Evolutionary conservation across 1,284 basidiomycete species (phyloP).

Genomic region (Leccinum fuscescens): DNA sequence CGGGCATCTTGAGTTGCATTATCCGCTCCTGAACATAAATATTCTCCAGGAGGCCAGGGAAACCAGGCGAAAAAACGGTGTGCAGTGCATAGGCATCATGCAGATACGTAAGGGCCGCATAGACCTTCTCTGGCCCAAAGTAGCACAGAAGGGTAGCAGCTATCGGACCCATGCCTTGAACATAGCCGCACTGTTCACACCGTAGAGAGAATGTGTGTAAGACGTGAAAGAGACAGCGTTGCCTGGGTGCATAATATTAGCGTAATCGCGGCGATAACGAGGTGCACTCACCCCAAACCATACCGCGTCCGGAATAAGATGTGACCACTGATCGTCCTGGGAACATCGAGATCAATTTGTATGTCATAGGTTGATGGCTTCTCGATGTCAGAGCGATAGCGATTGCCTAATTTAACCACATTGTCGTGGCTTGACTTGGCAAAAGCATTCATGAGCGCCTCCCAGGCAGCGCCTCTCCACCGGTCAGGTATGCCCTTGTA

Average conservation of each 20-base stretch:
- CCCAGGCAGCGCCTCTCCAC: slow-evolving; percentile 94
- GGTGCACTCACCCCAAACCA: slow-evolving; percentile 74
- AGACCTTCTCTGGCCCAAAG: slow-evolving; percentile 85
- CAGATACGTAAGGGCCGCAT: slow-evolving; percentile 78
- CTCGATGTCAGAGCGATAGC: slow-evolving; percentile 70
- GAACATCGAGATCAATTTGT: slow-evolving; percentile 98
- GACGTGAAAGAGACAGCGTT: slow-evolving; percentile 92
- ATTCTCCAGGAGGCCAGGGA: slow-evolving; percentile 91
- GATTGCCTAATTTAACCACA: slow-evolving; percentile 42
- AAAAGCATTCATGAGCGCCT: slow-evolving; percentile 62
- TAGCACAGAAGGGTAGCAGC: slow-evolving; percentile 95
- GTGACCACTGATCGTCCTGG: slow-evolving; percentile 94
- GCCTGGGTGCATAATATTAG: slow-evolving; percentile 46
- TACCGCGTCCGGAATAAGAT: slow-evolving; percentile 94
- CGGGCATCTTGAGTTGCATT: slow-evolving; percentile 82
- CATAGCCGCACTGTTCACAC: slow-evolving; percentile 91
- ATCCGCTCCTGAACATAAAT: slow-evolving; percentile 94
- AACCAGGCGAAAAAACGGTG: slow-evolving; percentile 88
- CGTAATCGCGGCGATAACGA: slow-evolving; percentile 6
- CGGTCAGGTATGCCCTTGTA: slow-evolving; percentile 98
- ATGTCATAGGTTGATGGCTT: slow-evolving; percentile 87
- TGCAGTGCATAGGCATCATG: slow-evolving; percentile 92
- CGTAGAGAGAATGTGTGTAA: slow-evolving; percentile 88
- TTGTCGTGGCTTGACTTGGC: slow-evolving; percentile 46
- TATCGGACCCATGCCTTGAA: slow-evolving; percentile 98